Evolutionary conservation across 192 early-diverging fungal species (phyloP), one percentile per base, ranked within the genome.

Genomic region (Podochytrium sp.): DNA sequence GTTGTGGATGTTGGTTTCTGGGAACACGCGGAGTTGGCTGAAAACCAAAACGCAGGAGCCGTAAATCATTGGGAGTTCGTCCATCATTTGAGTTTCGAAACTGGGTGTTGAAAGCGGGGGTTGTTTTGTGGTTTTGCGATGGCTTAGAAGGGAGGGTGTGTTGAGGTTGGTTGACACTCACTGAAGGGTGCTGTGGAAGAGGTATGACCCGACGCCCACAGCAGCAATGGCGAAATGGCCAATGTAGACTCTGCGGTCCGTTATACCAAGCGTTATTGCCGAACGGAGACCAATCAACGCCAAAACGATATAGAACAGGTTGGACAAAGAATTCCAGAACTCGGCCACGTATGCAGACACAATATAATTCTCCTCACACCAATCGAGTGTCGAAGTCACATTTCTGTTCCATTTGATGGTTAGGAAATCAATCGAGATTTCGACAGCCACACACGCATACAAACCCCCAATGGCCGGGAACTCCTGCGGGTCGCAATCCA

Each of bases 281-380:
- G 69, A 59, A 23, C 23, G 41, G 40, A 71, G 69, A 5, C 40
- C 55, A 57, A 71, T 32, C 12, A 57, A 35, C n/a, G n/a, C 60
- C 23, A 30, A 27, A 10, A 71, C 14, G 38, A 71, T 5, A 30
- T 42, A 71, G 60, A 77, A 81, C 34, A 91, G 61, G 74, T 94
- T 94, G 27, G 90, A 89, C 29, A 79, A 74, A 16, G 92, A 90
- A 76, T 94, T 94, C 79, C 90, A 90, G 65, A 89, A 92, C 80
- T 95, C 93, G 61, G 55, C 55, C 12, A 57, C 29, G 20, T 16
- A 29, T 29, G 55, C 20, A 14, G 55, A 25, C 55, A 65, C 70
- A 7, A 34, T 37, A 30, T 64, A 40, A 62, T 80, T 80, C 84
- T 88, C 89, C 82, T 92, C 91, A 78, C 91, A 92, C 91, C 91